Conservation (phyloP, 1,284 basidiomycete genomes). For the Inonotus hispidus region DNA sequence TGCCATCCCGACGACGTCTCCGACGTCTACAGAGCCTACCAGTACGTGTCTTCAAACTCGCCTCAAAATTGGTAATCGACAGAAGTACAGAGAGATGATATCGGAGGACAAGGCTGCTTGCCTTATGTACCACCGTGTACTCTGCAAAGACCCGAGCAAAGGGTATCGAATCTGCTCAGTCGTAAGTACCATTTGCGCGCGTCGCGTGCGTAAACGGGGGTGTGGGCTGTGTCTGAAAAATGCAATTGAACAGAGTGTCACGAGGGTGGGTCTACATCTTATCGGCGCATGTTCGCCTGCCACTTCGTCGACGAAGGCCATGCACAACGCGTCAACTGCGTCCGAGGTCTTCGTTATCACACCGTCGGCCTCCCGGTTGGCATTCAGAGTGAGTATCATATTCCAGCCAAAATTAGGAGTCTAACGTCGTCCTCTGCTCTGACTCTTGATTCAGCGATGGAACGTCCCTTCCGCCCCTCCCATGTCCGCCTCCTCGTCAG, state of each 20-base stretch:
- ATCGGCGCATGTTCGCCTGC: slow-evolving; percentile 71
- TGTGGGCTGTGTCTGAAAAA: too few species aligned
- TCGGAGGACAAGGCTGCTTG: slow-evolving; percentile 69
- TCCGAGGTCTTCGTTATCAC: slow-evolving; percentile 71
- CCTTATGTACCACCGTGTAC: slow-evolving; percentile 66
- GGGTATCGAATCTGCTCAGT: slow-evolving; percentile 68
- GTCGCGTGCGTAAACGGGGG: too few species aligned
- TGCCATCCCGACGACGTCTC: slow-evolving; percentile 71
- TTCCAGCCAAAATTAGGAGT: too few species aligned
- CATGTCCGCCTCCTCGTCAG: slow-evolving; percentile 10
- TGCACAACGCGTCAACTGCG: slow-evolving; percentile 73
- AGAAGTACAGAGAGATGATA: slow-evolving; percentile 54
- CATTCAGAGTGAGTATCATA: slow-evolving; percentile 51
- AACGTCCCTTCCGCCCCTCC: slow-evolving; percentile 52
- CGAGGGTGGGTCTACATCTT: slow-evolving; percentile 62
- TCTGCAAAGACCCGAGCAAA: slow-evolving; percentile 66
- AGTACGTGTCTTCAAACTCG: slow-evolving; percentile 34
- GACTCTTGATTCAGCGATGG: slow-evolving; percentile 47
- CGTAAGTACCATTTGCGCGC: slow-evolving; percentile 39
- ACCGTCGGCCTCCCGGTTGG: slow-evolving; percentile 57
- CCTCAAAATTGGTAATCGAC: slow-evolving; percentile 3
- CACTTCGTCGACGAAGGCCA: slow-evolving; percentile 59
- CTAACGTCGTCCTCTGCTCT: not conserved
- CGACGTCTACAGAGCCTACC: slow-evolving; percentile 59
- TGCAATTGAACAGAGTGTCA: slow-evolving; percentile 3